A percentile compares a stretch with the other conserved stretches of the same genome.
Conservation (phyloP, 768 basidiomycete species). For the Royoungia palumana region DNA sequence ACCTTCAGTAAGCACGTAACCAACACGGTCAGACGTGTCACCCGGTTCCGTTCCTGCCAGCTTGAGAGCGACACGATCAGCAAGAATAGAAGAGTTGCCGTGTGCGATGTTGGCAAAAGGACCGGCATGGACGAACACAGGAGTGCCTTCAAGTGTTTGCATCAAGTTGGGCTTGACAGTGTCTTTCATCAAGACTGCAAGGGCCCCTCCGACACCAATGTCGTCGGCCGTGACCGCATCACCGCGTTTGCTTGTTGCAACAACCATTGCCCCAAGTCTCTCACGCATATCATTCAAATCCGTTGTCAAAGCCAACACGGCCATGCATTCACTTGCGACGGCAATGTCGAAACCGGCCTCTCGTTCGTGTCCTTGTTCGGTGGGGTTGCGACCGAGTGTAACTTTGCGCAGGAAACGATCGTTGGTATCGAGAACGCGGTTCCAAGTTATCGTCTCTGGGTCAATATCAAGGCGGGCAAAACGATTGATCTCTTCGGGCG, state of each 20-base stretch:
- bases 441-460: constrained; percentile 91
- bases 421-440: constrained; percentile 94
- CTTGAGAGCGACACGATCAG: constrained; percentile 96
- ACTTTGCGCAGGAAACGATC: constrained; percentile 95
- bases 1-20: constrained; percentile 97
- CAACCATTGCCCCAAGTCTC: constrained; percentile 93
- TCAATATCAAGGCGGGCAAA: constrained; percentile 95
- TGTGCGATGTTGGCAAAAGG: constrained; percentile 99
- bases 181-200: constrained; percentile 97
- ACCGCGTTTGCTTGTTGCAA: constrained; percentile 88
- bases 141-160: constrained; percentile 98
- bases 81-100: constrained; percentile 96
- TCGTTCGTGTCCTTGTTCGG: constrained; percentile 87
- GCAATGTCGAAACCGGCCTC: constrained; percentile 95
- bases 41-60: constrained; percentile 94
- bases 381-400: constrained; percentile 84
- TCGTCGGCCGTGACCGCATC: constrained; percentile 95
- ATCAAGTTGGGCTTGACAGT: constrained; percentile 99
- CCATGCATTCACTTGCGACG: constrained; percentile 98
- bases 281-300: constrained; percentile 88
- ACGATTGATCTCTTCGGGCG: constrained; percentile 83
- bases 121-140: constrained; percentile 98
- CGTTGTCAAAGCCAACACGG: constrained; percentile 89
- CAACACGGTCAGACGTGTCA: constrained; percentile 73
- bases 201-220: constrained; percentile 89